Base-by-base conservation (phyloP, 2,329 filamentous ascomycete species). In the Pestalotiopsis sp. region DNA sequence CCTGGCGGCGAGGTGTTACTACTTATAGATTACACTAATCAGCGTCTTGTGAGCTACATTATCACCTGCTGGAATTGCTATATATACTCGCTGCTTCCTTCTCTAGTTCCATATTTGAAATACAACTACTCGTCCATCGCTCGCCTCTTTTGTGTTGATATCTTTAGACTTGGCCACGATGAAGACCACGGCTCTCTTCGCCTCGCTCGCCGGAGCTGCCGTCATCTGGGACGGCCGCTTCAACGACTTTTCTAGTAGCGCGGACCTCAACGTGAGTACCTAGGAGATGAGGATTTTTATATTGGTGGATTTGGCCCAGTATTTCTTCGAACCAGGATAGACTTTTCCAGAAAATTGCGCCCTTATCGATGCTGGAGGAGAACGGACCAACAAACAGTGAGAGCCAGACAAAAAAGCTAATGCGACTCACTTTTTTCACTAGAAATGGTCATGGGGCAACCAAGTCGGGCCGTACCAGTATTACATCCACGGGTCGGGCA, bases 391-490 rank as follows among this genome's bases (percentile, higher is more conserved):
- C 0, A 20, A n/a, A 52, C 6, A n/a, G 7, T 1, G n/a, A 20
- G 2, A 9, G 7, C 45, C 5, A 9, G 31, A 9, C 2, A 11
- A 52, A 52, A 3, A 3, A 14, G 45, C 45, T 52, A 23, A 52
- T 23, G 11, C 17, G 17, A 52, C 7, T n/a, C 45, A n/a, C 6
- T 1, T 0, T 45, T 52, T 49, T 17, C 20, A 0, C 45, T 52
- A 52, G 45, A 82, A 84, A 57, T 90, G 88, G 88, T 87, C 85
- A 1, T 91, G 86, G 86, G 84, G 82, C 6, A 90, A 88, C 75
- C 84, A 89, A 78, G 85, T 88, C 70, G 87, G 87, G 1, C 85
- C 88, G 1, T 93, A 91, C 80, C 91, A 93, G 79, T 93, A 91
- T 83, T 93, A 93, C 81, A 92, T 92, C 76, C 91, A 93, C 81